Evolutionary conservation across 2,329 filamentous ascomycete species (phyloP).

Genomic region (Westerdykella sp.): DNA sequence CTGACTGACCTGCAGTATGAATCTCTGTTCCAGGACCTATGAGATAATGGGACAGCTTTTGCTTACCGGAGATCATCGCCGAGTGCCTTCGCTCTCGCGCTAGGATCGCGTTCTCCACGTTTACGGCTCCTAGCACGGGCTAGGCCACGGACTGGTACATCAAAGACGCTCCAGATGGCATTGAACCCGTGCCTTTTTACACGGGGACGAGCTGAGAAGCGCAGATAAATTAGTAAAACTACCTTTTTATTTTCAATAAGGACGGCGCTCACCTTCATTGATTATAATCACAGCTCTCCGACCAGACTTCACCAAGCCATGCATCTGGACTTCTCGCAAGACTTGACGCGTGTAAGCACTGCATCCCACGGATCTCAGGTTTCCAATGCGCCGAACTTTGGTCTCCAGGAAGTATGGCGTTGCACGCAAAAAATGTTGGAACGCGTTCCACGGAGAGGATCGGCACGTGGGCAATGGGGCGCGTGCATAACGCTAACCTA

Average conservation of each 20-base stretch:
- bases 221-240: too few species aligned
- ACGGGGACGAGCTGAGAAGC: constrained; percentile 64
- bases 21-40: neutral
- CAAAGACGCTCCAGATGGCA: constrained; percentile 63
- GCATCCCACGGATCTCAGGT: constrained; percentile 60
- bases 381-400: constrained; percentile 51
- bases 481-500: too few species aligned
- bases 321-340: constrained; percentile 64
- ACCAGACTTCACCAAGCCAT: constrained; percentile 64
- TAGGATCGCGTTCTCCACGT: constrained; percentile 53
- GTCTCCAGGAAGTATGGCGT: too few species aligned
- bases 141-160: constrained; percentile 46
- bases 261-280: constrained; percentile 62
- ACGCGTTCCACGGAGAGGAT: too few species aligned
- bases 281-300: constrained; percentile 66
- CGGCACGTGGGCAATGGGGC: too few species aligned
- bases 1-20: constrained; percentile 26
- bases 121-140: constrained; percentile 31
- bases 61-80: constrained; percentile 46
- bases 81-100: constrained; percentile 53
- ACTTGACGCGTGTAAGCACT: constrained; percentile 65
- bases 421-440: too few species aligned
- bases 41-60: too few species aligned
- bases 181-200: constrained; percentile 57
- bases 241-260: too few species aligned